phyloP scores from a whole-genome alignment of 805 yeast species.

The Komagataella phaffii region DNA sequence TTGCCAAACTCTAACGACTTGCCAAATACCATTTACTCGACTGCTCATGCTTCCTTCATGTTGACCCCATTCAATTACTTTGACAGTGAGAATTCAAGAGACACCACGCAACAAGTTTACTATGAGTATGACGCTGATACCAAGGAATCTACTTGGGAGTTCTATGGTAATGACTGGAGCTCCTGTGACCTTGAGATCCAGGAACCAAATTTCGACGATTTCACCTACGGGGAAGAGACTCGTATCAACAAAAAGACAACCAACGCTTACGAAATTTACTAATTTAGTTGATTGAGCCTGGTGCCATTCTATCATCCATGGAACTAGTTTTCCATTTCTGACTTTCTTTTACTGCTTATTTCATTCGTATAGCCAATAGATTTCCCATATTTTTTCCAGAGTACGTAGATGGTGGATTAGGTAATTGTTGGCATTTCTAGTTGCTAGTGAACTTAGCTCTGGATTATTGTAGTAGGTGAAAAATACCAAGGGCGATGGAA shows the following conservation, averaged over 20 bases:
- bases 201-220: conserved; percentile 6
- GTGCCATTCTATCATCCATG: neutral
- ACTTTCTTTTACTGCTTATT: neutral
- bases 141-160: conserved; percentile 9
- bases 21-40: conserved; percentile 14
- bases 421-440: too few species aligned
- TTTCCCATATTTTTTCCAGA: too few species aligned
- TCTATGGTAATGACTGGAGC: conserved; percentile 9
- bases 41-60: conserved; percentile 12
- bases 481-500: neutral
- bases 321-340: neutral
- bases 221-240: conserved; percentile 11
- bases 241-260: conserved; percentile 11
- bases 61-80: conserved; percentile 17
- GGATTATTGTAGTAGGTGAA: too few species aligned
- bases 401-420: too few species aligned
- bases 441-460: too few species aligned
- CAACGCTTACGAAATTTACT: conserved; percentile 5
- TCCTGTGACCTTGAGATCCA: conserved; percentile 8
- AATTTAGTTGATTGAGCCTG: neutral
- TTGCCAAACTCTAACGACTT: conserved; percentile 17
- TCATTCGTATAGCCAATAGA: neutral
- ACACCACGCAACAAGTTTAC: conserved; percentile 10
- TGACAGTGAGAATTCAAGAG: conserved; percentile 11
- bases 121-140: conserved; percentile 8